Conservation (phyloP, 1,139 yeast species). For the Sugiyamaella novakii region DNA sequence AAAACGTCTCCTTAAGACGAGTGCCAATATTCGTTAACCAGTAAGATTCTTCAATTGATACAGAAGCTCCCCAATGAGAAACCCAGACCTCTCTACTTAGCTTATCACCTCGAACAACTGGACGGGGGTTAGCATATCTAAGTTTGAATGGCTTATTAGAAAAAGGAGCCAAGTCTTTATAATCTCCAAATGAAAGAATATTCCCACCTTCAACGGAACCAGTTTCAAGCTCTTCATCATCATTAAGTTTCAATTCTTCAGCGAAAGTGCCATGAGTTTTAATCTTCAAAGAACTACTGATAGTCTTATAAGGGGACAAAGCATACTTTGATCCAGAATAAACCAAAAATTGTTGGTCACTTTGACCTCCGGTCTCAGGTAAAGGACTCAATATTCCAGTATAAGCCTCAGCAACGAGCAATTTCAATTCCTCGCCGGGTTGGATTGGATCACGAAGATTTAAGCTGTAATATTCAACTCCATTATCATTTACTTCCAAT, state of each 20-base stretch:
- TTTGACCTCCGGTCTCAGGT: slow-evolving; percentile 64
- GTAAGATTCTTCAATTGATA: slow-evolving; percentile 80
- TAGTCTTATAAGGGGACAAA: slow-evolving; percentile 64
- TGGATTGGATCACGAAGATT: slow-evolving; percentile 66
- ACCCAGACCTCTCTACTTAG: slow-evolving; percentile 82
- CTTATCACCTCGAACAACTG: slow-evolving; percentile 61
- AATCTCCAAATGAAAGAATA: slow-evolving; percentile 61
- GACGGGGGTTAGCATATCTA: slow-evolving; percentile 65
- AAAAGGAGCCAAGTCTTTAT: slow-evolving; percentile 50
- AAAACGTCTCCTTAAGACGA: slow-evolving; percentile 59
- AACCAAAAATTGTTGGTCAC: slow-evolving; percentile 63
- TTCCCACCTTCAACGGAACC: slow-evolving; percentile 35
- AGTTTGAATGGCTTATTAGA: slow-evolving; percentile 54
- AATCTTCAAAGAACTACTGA: slow-evolving; percentile 52
- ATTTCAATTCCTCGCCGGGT: slow-evolving; percentile 55
- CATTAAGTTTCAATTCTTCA: slow-evolving; percentile 27
- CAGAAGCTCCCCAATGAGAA: slow-evolving; percentile 67
- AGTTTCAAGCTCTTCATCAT: slow-evolving; percentile 28
- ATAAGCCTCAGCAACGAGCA: slow-evolving; percentile 59
- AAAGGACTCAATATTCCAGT: slow-evolving; percentile 56
- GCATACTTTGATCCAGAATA: slow-evolving; percentile 60
- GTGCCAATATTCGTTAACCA: slow-evolving; percentile 81
- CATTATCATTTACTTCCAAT: slow-evolving; percentile 23
- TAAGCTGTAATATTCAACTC: slow-evolving; percentile 50
- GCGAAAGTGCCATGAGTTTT: slow-evolving; percentile 28